A percentile compares a stretch with the other conserved stretches of the same genome.
Conservation (phyloP, 2,329 filamentous ascomycete genomes). For the Paraphaeosphaeria minitans region DNA sequence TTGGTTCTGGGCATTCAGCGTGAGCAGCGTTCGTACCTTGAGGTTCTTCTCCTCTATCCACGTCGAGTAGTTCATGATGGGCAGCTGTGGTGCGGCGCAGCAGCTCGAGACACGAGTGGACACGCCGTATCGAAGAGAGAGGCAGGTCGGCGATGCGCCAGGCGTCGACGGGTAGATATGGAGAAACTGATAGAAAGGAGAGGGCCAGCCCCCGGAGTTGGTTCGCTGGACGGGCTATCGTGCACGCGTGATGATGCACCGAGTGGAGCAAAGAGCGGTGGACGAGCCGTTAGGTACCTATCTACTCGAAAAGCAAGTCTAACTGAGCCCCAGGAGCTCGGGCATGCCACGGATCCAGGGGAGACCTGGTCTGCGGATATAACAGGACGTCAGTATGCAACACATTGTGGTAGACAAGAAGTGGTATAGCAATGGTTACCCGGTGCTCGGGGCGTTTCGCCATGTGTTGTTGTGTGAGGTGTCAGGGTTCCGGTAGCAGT, state of each 20-base stretch:
- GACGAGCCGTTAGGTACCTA: slow-evolving; percentile 1
- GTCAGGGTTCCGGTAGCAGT: background rate
- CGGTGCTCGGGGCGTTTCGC: slow-evolving; percentile 1
- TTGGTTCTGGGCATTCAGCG: background rate
- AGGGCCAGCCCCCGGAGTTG: background rate
- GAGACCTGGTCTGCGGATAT: background rate
- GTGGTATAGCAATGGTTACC: slow-evolving; percentile 1
- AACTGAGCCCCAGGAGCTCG: background rate
- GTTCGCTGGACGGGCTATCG: background rate
- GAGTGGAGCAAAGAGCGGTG: slow-evolving; percentile 8
- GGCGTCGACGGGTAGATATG: slow-evolving; percentile 1
- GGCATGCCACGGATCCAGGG: background rate
- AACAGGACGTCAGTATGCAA: background rate
- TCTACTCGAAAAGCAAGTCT: background rate
- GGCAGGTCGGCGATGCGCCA: background rate
- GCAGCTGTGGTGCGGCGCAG: background rate
- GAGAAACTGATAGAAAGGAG: background rate
- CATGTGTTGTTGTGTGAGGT: background rate
- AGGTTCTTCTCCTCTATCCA: slow-evolving; percentile 54
- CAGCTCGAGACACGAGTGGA: too few relatives aligned
- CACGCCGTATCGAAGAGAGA: background rate
- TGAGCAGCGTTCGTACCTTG: slow-evolving; percentile 36
- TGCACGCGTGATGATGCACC: slow-evolving; percentile 10
- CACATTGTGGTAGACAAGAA: background rate
- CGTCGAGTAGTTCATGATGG: slow-evolving; percentile 50